Evolutionary conservation across 371 early-diverging fungal species (phyloP).

Genomic region (Mortierella sp.): DNA sequence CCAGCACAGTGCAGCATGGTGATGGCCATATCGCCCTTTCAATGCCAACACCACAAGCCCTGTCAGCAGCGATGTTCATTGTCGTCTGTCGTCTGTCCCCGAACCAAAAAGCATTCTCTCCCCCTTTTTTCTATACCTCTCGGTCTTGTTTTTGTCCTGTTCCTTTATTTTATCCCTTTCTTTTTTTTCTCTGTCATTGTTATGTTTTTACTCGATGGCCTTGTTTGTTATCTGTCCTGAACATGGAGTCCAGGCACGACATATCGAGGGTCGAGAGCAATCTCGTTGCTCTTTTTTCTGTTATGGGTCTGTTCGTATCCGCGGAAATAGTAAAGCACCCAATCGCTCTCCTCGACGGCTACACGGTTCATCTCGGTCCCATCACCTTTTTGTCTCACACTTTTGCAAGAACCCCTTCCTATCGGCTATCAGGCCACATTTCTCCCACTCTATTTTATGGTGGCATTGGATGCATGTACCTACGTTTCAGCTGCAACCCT

Average conservation of each 20-base stretch:
- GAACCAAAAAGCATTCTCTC: not conserved
- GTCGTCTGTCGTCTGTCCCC: not conserved
- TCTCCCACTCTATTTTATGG: not conserved
- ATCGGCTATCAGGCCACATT: not conserved
- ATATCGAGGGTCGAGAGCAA: not conserved
- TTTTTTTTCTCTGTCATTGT: not conserved
- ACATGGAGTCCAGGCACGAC: not conserved
- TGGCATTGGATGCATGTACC: not conserved
- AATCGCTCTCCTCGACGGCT: slow-evolving; percentile 2
- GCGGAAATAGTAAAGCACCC: slow-evolving; percentile 11
- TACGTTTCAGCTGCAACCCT: slow-evolving; percentile 9
- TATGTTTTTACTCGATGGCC: not conserved
- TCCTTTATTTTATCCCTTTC: not conserved
- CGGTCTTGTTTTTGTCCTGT: not conserved
- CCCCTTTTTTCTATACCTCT: slow-evolving; percentile 2
- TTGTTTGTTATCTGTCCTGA: slow-evolving; percentile 3
- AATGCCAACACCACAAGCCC: not conserved
- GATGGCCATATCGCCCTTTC: not conserved
- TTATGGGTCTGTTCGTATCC: not conserved
- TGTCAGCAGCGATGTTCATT: not conserved
- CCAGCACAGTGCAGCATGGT: not conserved
- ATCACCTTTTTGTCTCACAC: not conserved
- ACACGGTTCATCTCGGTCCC: slow-evolving; percentile 6
- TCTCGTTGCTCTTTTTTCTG: not conserved
- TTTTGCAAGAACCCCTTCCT: not conserved